phyloP scores from a whole-genome alignment of 495 filamentous ascomycete species.

The Pseudevernia furfuracea region DNA sequence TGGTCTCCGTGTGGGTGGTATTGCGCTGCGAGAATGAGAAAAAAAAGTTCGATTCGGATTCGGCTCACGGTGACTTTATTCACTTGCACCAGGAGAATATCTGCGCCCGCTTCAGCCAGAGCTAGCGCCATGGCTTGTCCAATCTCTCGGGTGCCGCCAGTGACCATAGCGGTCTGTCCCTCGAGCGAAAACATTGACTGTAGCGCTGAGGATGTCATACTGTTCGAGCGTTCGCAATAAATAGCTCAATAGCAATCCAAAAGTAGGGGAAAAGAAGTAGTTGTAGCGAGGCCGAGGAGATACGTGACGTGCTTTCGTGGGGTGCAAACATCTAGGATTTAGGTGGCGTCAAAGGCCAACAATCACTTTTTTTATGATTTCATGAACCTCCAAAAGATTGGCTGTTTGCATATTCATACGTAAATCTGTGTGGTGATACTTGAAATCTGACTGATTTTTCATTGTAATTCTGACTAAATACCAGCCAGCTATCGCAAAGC shows the following conservation, averaged over 20 bases:
- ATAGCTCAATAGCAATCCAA: neutral
- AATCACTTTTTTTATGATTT: neutral
- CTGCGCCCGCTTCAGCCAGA: conserved; percentile 75
- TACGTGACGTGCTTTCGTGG: neutral
- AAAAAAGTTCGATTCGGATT: neutral
- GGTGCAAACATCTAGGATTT: neutral
- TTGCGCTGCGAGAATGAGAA: conserved; percentile 46
- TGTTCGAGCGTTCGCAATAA: neutral
- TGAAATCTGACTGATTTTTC: neutral
- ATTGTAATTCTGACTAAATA: neutral
- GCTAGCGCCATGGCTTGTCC: conserved; percentile 77
- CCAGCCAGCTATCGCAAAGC: neutral
- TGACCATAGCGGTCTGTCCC: conserved; percentile 69
- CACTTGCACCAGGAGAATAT: conserved; percentile 61
- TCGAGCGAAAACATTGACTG: conserved; percentile 35
- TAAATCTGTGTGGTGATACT: neutral
- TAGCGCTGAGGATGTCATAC: conserved; percentile 6
- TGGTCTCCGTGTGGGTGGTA: conserved; percentile 54
- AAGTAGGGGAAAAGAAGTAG: neutral
- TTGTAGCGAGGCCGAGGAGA: neutral
- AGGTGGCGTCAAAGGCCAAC: neutral
- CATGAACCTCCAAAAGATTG: neutral
- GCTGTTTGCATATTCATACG: neutral
- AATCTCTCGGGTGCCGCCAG: conserved; percentile 82
- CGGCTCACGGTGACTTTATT: conserved; percentile 6